A percentile compares a stretch with the other conserved stretches of the same genome.
phyloP scores from a whole-genome alignment of 495 filamentous ascomycete genomes.

The Podospora pseudoanserina region DNA sequence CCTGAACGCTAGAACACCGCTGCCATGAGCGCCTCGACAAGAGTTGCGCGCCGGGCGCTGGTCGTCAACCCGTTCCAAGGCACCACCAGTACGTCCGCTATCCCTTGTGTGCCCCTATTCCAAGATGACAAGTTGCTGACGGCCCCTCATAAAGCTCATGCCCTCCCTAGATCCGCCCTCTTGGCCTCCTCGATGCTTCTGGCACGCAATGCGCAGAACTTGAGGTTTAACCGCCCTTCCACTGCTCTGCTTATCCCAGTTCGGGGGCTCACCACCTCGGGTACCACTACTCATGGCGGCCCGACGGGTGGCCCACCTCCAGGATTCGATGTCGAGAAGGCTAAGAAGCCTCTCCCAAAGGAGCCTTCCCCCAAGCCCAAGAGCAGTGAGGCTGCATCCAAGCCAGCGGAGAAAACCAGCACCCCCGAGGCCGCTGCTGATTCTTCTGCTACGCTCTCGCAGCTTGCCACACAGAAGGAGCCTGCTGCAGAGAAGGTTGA shows the following conservation, averaged over 20 bases:
- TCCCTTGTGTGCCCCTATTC: conserved; percentile 18
- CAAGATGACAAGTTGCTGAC: conserved; percentile 12
- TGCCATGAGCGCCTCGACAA: conserved; percentile 58
- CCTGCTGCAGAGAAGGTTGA: conserved; percentile 26
- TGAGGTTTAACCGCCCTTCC: conserved; percentile 59
- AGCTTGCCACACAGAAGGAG: conserved; percentile 36
- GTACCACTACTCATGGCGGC: conserved; percentile 51
- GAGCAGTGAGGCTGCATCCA: conserved; percentile 20
- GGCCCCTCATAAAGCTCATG: conserved; percentile 31
- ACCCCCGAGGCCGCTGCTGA: conserved; percentile 22
- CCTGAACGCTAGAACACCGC: conserved; percentile 6
- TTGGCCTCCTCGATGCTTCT: conserved; percentile 50
- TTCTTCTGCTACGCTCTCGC: conserved; percentile 25
- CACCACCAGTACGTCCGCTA: conserved; percentile 28
- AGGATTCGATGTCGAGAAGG: conserved; percentile 86
- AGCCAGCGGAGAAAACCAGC: conserved; percentile 30
- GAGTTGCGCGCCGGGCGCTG: conserved; percentile 56
- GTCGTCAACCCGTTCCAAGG: conserved; percentile 52
- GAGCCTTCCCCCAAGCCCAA: conserved; percentile 39
- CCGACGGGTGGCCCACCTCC: conserved; percentile 70
- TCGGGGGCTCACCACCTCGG: conserved; percentile 66
- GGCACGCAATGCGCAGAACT: conserved; percentile 52
- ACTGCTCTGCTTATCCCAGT: conserved; percentile 63
- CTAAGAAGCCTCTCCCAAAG: conserved; percentile 76
- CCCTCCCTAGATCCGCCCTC: conserved; percentile 36